Percentiles rank a stretch among this genome's conserved stretches.
phyloP scores from a whole-genome alignment of 129 eudicot genomes.

The Pseudognaphalium luteoalbum region DNA sequence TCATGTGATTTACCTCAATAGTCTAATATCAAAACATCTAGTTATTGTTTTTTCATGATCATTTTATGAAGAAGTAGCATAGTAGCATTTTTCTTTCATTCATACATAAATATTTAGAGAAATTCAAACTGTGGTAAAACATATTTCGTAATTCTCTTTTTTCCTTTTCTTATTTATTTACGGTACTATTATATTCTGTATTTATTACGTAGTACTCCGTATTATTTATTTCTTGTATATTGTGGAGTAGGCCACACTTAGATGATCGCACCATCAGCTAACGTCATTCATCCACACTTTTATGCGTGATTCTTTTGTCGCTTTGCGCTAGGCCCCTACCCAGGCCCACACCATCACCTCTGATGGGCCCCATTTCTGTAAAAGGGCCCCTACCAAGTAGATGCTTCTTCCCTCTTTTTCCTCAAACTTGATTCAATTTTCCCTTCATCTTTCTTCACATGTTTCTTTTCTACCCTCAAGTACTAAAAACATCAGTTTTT shows the following conservation, averaged over 20 bases:
- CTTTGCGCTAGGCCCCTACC: constrained; percentile 13
- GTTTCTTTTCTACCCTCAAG: constrained; percentile 3
- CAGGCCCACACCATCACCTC: not conserved
- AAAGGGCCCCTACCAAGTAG: constrained; percentile 19
- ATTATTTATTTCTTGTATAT: too few species aligned
- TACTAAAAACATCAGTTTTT: not conserved
- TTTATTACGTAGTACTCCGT: too few species aligned
- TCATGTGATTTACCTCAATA: too few species aligned
- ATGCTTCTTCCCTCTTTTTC: constrained; percentile 21
- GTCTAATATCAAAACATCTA: too few species aligned
- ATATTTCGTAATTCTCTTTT: too few species aligned
- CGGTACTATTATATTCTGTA: too few species aligned
- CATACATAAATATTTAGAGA: too few species aligned
- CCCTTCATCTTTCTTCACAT: not conserved
- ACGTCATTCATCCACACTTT: constrained; percentile 28
- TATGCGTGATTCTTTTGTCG: constrained; percentile 32
- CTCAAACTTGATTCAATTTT: not conserved
- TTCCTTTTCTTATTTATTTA: too few species aligned
- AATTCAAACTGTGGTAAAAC: too few species aligned
- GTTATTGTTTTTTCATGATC: too few species aligned
- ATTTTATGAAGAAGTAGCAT: too few species aligned
- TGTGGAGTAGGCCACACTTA: not conserved
- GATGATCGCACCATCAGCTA: constrained; percentile 11
- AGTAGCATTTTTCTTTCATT: too few species aligned
- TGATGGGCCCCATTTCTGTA: constrained; percentile 30